Evolutionary conservation across 2,329 filamentous ascomycete species (phyloP).

Genomic region (Fusarium sp.): DNA sequence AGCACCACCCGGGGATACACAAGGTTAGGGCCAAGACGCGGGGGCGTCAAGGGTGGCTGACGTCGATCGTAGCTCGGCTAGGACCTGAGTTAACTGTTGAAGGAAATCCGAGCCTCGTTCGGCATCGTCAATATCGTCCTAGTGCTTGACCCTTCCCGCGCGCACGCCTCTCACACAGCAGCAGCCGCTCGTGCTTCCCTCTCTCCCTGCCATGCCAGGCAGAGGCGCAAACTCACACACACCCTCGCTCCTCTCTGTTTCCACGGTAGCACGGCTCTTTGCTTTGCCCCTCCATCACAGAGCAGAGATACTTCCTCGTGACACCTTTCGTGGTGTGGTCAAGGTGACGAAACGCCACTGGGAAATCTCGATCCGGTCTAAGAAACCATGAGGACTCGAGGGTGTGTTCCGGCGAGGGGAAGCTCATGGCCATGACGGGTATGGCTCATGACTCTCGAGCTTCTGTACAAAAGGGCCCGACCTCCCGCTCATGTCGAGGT

Average conservation of each 20-base stretch:
- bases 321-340: constrained; percentile 1
- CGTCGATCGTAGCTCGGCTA: constrained; percentile 23
- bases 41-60: constrained; percentile 18
- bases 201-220: neutral
- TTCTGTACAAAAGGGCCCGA: constrained; percentile 23
- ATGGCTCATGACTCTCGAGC: neutral
- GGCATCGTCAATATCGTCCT: constrained; percentile 37
- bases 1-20: neutral
- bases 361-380: neutral
- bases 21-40: constrained; percentile 8
- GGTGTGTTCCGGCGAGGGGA: neutral
- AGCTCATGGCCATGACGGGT: constrained; percentile 1
- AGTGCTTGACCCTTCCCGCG: constrained; percentile 14
- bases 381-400: neutral
- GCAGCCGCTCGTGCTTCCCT: neutral
- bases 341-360: constrained; percentile 20
- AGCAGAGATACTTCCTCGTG: constrained; percentile 13
- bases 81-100: constrained; percentile 41
- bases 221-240: constrained; percentile 1
- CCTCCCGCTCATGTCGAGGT: neutral
- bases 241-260: neutral
- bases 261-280: neutral
- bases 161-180: neutral
- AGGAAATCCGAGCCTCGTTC: constrained; percentile 39
- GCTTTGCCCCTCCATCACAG: neutral